phyloP scores from a whole-genome alignment of 495 filamentous ascomycete genomes.

The Achaetomiella virescens region DNA sequence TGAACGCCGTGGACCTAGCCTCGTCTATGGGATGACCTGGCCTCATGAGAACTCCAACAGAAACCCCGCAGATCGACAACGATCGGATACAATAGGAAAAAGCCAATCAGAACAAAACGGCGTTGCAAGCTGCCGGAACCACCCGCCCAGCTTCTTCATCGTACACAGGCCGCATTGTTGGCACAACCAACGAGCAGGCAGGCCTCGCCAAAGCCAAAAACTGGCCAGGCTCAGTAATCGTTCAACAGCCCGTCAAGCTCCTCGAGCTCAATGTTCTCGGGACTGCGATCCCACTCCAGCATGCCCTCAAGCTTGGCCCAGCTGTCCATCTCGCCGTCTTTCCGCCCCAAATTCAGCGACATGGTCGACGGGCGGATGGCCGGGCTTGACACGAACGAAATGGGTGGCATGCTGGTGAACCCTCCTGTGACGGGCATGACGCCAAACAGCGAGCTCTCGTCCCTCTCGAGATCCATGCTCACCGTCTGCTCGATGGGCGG shows the following conservation, averaged over 20 bases:
- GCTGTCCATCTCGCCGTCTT: constrained; percentile 43
- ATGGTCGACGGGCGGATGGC: constrained; percentile 39
- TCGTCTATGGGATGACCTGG: constrained; percentile 24
- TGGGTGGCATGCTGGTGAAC: constrained; percentile 22
- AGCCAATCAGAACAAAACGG: neutral
- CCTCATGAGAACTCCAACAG: constrained; percentile 2
- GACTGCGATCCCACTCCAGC: constrained; percentile 64
- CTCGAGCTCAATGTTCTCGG: constrained; percentile 83
- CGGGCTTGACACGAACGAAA: constrained; percentile 38
- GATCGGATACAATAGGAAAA: neutral
- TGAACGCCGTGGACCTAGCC: constrained; percentile 21
- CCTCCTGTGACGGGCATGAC: constrained; percentile 24
- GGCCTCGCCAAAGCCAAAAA: neutral
- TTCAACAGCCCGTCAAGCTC: constrained; percentile 88
- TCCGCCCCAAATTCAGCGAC: constrained; percentile 44
- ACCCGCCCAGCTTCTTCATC: constrained; percentile 12
- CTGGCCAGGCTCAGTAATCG: constrained; percentile 46
- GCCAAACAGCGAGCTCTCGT: constrained; percentile 47
- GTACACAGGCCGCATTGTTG: neutral
- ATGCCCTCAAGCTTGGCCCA: constrained; percentile 49
- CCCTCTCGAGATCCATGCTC: constrained; percentile 44
- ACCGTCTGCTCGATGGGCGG: constrained; percentile 32
- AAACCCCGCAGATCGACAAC: neutral
- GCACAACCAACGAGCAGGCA: neutral
- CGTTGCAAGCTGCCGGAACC: constrained; percentile 11